Percentiles rank a stretch among this genome's conserved stretches.
phyloP scores from a whole-genome alignment of 139 green algal genomes.

The Zygnema circumcarinatum region DNA sequence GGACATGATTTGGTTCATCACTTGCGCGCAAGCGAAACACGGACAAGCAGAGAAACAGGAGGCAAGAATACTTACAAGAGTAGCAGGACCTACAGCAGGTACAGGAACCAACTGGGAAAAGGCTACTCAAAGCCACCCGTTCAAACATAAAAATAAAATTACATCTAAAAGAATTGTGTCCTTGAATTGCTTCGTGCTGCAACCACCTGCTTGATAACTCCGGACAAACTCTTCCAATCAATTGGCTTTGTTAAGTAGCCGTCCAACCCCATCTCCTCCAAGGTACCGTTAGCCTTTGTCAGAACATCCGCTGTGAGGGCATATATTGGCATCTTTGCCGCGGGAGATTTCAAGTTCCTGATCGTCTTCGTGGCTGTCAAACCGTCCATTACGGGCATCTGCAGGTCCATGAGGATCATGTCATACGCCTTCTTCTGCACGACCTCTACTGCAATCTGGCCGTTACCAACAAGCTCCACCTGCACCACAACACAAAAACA shows the following conservation, averaged over 20 bases:
- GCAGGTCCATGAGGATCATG: conserved; percentile 86
- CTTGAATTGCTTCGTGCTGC: background rate
- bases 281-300: conserved; percentile 2
- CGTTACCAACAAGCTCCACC: conserved; percentile 50
- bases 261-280: conserved; percentile 54
- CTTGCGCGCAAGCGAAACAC: no score
- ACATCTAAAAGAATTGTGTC: no score
- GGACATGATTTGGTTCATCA: no score
- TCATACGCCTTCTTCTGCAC: conserved; percentile 67
- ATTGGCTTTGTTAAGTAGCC: conserved; percentile 59
- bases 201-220: conserved; percentile 34
- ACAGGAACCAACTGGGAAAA: no score
- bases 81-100: no score
- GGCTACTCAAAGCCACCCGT: no score
- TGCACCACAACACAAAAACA: no score
- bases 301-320: conserved; percentile 55
- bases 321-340: conserved; percentile 38
- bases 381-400: conserved; percentile 89
- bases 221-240: conserved; percentile 51
- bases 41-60: no score
- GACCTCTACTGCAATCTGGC: conserved; percentile 52
- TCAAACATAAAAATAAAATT: no score
- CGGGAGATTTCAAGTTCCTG: conserved; percentile 18
- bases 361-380: conserved; percentile 69
- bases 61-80: no score